phyloP scores from a whole-genome alignment of 257 asterid genomes.

The Gentiana macrophylla region DNA sequence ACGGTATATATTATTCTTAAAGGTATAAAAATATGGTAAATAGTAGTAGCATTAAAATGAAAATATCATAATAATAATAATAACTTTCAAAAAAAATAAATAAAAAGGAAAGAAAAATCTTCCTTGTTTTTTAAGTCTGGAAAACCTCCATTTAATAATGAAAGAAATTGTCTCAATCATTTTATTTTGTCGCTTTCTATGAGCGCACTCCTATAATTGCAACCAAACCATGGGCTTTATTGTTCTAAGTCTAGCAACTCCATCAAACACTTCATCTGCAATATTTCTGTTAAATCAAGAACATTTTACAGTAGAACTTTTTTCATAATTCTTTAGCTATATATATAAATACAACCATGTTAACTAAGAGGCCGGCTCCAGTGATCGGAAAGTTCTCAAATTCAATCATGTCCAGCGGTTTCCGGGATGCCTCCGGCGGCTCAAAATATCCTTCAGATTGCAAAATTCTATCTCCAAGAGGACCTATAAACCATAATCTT shows the following conservation, averaged over 20 bases:
- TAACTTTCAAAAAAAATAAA: too few species aligned
- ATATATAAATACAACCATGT: slow-evolving; percentile 21
- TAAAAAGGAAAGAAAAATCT: too few species aligned
- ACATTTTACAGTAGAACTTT: slow-evolving; percentile 4
- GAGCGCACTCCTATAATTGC: slow-evolving; percentile 12
- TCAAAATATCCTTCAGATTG: slow-evolving; percentile 38
- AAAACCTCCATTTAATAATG: slow-evolving; percentile 25
- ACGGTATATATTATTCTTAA: too few species aligned
- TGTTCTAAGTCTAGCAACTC: slow-evolving; percentile 25
- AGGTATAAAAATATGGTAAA: too few species aligned
- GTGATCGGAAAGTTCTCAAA: slow-evolving; percentile 48
- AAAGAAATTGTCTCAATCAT: slow-evolving; percentile 43
- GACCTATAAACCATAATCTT: slow-evolving; percentile 35
- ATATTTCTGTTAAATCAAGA: background rate
- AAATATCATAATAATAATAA: too few species aligned
- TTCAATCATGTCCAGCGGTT: slow-evolving; percentile 23
- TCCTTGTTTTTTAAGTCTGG: background rate
- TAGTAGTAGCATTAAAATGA: too few species aligned
- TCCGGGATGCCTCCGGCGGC: slow-evolving; percentile 15
- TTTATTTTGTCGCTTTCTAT: background rate
- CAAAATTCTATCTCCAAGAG: slow-evolving; percentile 47
- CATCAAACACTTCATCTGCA: slow-evolving; percentile 21
- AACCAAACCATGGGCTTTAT: slow-evolving; percentile 49
- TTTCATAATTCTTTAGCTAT: too few species aligned
- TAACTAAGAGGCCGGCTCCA: slow-evolving; percentile 50